Base-by-base conservation (phyloP, 371 early-diverging fungal genomes). In the Parasitella parasitica region DNA sequence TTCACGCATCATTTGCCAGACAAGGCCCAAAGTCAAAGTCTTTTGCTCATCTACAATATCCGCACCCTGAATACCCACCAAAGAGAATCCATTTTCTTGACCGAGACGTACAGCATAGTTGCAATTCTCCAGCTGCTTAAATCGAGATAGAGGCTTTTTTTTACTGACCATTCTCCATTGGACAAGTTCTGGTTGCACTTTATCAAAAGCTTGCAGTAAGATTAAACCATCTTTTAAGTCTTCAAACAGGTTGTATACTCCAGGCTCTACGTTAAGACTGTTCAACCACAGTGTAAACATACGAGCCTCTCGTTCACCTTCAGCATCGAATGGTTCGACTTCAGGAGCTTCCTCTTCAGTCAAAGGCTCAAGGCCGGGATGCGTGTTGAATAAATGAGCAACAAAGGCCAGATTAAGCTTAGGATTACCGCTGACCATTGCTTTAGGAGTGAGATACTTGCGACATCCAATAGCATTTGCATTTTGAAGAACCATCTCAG, bases 1-100 rank as follows among this genome's bases (percentile, higher is more conserved):
- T 57, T 91, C 93, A 16, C 97, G 87, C 97, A 96, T 96, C 77
- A 96, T 80, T 80, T 96, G 96, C 97, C 97, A 96, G 32, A 93
- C 93, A 16, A 94, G 72, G 6, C 78, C 86, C 32, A 96, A 80
- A 15, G 92, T 94, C 36, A 96, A 77, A 5, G 88, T 94, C 35
- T 89, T 90, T 57, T 78, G 83, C 22, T 96, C 96, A 62, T 96
- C 96, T 16, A 89, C 88, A 59, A 96, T 87, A 73, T 96, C 97
- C 1, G 92, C 85, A 16, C 96, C 96, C 69, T 93, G 94, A 68
- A 96, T 94, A 49, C 92, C 94, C 24, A 96, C 96, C 36, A 96
- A 77, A 7, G 95, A 89, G 74, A 94, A 96, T 43, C 82, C 80
- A 51, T 89, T 73, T 32, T 80, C 80, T 75, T 94, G 93, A 49